phyloP scores from a whole-genome alignment of 345 rosid species.

The Turnera subulata region DNA sequence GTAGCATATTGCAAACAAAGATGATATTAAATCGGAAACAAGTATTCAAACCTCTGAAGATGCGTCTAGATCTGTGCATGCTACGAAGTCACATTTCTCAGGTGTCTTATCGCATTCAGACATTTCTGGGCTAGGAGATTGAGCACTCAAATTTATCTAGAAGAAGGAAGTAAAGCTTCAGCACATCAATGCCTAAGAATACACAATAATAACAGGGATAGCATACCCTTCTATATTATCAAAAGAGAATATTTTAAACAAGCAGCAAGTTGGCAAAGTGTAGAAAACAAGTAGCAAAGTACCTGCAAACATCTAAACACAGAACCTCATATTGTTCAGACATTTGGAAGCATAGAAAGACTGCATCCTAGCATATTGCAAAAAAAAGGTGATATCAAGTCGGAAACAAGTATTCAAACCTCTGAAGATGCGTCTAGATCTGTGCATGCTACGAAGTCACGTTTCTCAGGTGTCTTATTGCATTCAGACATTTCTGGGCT shows the following conservation, averaged over 20 bases:
- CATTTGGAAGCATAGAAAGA: not conserved
- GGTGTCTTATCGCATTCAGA: not conserved
- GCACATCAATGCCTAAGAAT: not conserved
- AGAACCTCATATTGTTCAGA: not conserved
- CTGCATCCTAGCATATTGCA: not conserved
- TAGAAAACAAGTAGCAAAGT: too few relatives aligned
- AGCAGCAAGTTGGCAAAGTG: too few relatives aligned
- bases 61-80: slow-evolving; percentile 8
- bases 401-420: slow-evolving; percentile 11
- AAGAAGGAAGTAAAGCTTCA: too few relatives aligned
- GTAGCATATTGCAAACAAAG: not conserved
- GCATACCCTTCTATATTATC: too few relatives aligned
- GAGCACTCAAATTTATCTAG: not conserved
- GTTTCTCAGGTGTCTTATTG: not conserved
- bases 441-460: slow-evolving; percentile 4
- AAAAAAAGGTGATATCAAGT: not conserved
- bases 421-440: slow-evolving; percentile 10
- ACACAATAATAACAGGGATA: not conserved
- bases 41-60: slow-evolving; percentile 15
- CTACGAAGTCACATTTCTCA: not conserved
- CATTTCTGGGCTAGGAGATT: not conserved
- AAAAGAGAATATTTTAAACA: too few relatives aligned
- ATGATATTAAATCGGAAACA: not conserved
- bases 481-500: not conserved
- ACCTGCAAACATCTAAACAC: not conserved